These are phyloP conservation scores for Fusarium sp. DNA, from an alignment of 2,329 filamentous ascomycete species.

Conservation along the genomic window DNA sequence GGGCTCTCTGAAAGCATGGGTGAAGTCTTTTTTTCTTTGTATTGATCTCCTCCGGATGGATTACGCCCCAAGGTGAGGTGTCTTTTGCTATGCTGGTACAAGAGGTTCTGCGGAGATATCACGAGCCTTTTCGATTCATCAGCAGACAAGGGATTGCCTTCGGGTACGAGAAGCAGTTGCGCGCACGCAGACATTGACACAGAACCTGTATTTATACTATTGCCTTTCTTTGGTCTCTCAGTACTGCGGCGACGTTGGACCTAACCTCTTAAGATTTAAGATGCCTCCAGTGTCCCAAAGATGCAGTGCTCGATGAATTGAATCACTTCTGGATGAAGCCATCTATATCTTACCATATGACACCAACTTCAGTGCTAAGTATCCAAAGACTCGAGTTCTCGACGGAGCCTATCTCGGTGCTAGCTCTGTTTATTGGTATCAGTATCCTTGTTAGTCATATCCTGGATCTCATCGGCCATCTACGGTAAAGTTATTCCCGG, in stretches of 20 bases:
- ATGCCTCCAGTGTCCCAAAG: no score
- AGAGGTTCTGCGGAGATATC: neutral
- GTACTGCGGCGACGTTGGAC: no score
- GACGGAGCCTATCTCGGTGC: fast-evolving
- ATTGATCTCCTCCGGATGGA: no score
- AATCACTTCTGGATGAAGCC: neutral
- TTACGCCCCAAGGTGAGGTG: no score
- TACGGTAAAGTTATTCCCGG: neutral
- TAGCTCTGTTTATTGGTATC: neutral
- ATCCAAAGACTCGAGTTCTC: fast-evolving
- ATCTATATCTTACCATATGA: neutral
- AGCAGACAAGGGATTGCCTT: fast-evolving
- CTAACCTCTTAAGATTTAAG: neutral
- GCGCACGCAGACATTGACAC: fast-evolving
- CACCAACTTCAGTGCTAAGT: neutral
- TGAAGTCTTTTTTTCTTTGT: no score
- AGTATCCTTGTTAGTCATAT: neutral
- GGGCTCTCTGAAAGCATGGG: no score
- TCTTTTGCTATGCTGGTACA: fast-evolving
- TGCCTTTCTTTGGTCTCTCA: neutral
- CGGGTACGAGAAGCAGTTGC: fast-evolving
- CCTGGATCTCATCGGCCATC: no score
- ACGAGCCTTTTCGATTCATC: neutral
- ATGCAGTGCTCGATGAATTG: no score
- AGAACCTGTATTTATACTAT: fast-evolving